A percentile compares a stretch with the other conserved stretches of the same genome.
Conservation (phyloP, 2,329 filamentous ascomycete species). For the Orbilia oligospora region DNA sequence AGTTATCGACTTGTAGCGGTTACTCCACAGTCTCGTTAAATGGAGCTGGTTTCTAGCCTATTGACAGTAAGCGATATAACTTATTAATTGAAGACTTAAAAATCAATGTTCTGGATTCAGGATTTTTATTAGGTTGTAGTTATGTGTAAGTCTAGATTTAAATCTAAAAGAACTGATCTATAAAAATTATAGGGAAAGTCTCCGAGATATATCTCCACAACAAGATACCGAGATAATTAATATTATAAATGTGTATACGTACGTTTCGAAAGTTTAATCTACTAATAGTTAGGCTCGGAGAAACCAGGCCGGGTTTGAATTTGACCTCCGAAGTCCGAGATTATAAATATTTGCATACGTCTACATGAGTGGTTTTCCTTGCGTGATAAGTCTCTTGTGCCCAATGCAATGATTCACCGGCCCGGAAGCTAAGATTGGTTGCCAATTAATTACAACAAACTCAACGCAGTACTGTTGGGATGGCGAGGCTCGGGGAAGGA, state of each 20-base stretch:
- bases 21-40: no score
- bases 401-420: not conserved
- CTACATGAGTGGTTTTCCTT: not conserved
- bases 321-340: slow-evolving; percentile 1
- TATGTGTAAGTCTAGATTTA: not conserved
- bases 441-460: slow-evolving; percentile 9
- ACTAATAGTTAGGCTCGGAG: slow-evolving; percentile 3
- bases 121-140: no score
- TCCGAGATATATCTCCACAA: slow-evolving; percentile 6
- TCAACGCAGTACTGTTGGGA: no score
- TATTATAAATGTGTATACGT: no score
- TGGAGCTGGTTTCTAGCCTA: no score
- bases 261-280: not conserved
- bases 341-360: slow-evolving; percentile 14
- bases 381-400: slow-evolving; percentile 13
- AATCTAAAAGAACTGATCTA: not conserved
- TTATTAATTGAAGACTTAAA: slow-evolving; percentile 1
- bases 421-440: not conserved
- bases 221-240: no score
- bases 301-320: not conserved
- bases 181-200: not conserved
- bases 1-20: no score
- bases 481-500: no score
- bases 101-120: not conserved
- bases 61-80: not conserved